These are phyloP conservation scores for Acanthamoeba castellanii DNA, from an alignment of 208 protist species.

Conservation along the genomic window DNA sequence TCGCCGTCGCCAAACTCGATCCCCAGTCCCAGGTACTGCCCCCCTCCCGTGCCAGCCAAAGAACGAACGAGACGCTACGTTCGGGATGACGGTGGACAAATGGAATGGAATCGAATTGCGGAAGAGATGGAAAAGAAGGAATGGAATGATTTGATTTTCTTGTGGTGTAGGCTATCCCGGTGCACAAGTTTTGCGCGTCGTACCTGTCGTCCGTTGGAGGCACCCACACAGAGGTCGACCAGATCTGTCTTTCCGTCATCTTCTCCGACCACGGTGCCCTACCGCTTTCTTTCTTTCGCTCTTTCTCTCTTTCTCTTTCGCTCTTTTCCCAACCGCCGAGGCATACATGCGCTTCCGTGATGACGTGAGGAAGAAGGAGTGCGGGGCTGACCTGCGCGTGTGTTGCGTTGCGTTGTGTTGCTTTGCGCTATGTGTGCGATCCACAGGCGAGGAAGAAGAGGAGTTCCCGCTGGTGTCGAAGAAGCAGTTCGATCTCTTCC, in stretches of 20 bases:
- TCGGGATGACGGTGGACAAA: too few relatives aligned
- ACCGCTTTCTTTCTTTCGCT: not conserved
- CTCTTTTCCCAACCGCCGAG: too few relatives aligned
- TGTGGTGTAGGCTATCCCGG: conserved; percentile 5
- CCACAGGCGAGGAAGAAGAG: conserved; percentile 61
- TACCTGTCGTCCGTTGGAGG: not conserved
- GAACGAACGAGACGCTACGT: not conserved
- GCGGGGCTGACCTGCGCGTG: not conserved
- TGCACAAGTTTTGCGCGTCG: conserved; percentile 63
- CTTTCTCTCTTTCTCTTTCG: not conserved
- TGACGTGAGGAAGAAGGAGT: too few relatives aligned
- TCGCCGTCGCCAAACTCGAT: conserved; percentile 27
- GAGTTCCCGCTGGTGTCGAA: conserved; percentile 61
- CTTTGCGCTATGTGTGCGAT: too few relatives aligned
- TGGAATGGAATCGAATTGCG: not conserved
- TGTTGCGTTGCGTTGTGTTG: not conserved
- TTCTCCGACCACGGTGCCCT: conserved; percentile 59
- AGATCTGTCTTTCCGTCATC: conserved; percentile 64
- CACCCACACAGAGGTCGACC: conserved; percentile 36
- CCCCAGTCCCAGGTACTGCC: conserved; percentile 40
- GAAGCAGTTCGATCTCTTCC: conserved; percentile 69
- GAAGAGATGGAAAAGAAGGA: not conserved
- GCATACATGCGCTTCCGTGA: too few relatives aligned
- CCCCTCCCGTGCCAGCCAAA: not conserved
- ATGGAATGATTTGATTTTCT: not conserved